Evolutionary conservation across 352 stramenopile species (phyloP).

Genomic region (Globisporangium splendens): DNA sequence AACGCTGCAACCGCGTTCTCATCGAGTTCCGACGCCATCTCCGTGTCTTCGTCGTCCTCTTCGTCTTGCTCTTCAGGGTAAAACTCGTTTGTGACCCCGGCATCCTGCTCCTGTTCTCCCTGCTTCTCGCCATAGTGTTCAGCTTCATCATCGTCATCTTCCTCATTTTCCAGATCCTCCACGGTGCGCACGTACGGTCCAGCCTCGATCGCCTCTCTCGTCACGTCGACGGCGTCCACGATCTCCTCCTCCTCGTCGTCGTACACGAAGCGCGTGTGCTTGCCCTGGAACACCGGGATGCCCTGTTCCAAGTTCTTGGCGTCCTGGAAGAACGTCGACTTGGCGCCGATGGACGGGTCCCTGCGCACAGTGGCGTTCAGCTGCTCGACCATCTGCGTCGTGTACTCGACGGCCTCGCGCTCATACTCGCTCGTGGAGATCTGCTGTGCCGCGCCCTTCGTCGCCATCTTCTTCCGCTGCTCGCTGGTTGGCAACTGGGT

Average conservation of each 20-base stretch:
- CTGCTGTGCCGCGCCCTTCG: conserved; percentile 19
- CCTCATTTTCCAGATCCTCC: conserved; percentile 43
- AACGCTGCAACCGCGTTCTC: conserved; percentile 38
- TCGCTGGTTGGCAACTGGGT: too few species aligned
- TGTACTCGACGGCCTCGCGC: conserved; percentile 66
- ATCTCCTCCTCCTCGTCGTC: conserved; percentile 71
- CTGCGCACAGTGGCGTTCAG: conserved; percentile 60
- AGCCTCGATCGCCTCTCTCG: conserved; percentile 38
- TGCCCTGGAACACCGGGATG: conserved; percentile 72
- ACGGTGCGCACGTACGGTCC: conserved; percentile 61
- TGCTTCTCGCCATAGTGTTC: conserved; percentile 27
- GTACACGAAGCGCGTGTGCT: conserved; percentile 80
- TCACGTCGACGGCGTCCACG: conserved; percentile 60
- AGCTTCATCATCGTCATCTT: conserved; percentile 33
- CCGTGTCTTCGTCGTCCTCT: conserved; percentile 21
- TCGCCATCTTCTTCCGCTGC: too few species aligned
- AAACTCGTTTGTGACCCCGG: conserved; percentile 16
- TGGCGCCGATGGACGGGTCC: conserved; percentile 41
- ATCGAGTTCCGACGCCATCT: conserved; percentile 8
- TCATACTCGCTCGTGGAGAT: conserved; percentile 58
- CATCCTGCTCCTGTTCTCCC: conserved; percentile 20
- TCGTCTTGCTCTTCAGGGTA: conserved; percentile 17
- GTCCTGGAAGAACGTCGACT: conserved; percentile 65
- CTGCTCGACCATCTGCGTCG: conserved; percentile 50
- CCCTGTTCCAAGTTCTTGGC: conserved; percentile 49